Conservation (phyloP, 352 stramenopile species). For the Phytopythium helicoides region DNA sequence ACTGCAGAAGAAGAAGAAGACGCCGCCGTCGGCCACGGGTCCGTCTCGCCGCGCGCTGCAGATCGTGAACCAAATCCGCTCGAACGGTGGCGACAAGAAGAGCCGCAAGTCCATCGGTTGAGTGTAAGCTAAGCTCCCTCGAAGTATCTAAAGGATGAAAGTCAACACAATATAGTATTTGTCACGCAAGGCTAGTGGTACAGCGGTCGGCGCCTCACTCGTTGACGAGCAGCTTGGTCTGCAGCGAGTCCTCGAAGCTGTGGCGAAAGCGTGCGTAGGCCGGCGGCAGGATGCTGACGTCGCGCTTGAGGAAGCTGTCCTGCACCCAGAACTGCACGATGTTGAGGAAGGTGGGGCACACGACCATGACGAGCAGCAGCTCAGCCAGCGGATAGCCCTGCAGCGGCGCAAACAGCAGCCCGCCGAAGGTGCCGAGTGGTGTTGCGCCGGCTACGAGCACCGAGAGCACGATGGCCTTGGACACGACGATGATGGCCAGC, state of each 20-base stretch:
- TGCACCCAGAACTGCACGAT: conserved; percentile 87
- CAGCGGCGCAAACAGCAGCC: conserved; percentile 64
- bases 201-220: conserved; percentile 21
- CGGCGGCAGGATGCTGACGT: conserved; percentile 54
- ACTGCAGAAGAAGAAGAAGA: conserved; percentile 47
- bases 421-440: conserved; percentile 53
- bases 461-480: conserved; percentile 74
- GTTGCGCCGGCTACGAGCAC: conserved; percentile 54
- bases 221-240: conserved; percentile 54
- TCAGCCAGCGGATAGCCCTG: conserved; percentile 63
- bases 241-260: conserved; percentile 64
- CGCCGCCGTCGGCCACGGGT: conserved; percentile 51
- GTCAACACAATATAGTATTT: too few relatives aligned
- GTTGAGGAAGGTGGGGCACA: conserved; percentile 84
- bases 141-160: too few relatives aligned
- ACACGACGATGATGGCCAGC: conserved; percentile 77
- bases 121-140: too few relatives aligned
- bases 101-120: conserved; percentile 24
- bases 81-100: conserved; percentile 35
- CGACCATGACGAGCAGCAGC: conserved; percentile 75
- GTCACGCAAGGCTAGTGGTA: background rate
- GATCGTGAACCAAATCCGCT: conserved; percentile 82
- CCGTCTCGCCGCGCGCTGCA: conserved; percentile 72
- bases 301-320: conserved; percentile 81
- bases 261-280: conserved; percentile 63